phyloP scores from a whole-genome alignment of 148 eudicot genomes.

The Rhododendron kiyosumense region DNA sequence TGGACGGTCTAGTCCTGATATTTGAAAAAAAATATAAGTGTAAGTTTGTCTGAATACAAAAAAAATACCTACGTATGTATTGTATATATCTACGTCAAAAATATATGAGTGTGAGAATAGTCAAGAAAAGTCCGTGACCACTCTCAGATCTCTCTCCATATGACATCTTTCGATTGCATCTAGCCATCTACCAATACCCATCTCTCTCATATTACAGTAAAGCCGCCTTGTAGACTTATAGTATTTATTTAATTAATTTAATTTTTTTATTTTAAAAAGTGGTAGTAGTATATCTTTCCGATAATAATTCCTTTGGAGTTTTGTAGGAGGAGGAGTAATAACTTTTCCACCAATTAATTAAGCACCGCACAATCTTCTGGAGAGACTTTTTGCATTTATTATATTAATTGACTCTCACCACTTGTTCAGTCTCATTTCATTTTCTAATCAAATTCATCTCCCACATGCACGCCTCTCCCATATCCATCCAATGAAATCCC shows the following conservation, averaged over 20 bases:
- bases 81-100: background rate
- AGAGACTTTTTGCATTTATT: conserved; percentile 11
- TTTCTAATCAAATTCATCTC: background rate
- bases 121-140: conserved; percentile 35
- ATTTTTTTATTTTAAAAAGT: no score
- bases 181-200: background rate
- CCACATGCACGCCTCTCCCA: background rate
- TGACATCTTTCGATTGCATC: background rate
- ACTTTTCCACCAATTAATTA: background rate
- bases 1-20: background rate
- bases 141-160: background rate
- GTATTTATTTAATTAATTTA: no score
- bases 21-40: no score
- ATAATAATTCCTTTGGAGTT: background rate
- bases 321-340: background rate
- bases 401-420: background rate
- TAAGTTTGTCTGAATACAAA: no score
- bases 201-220: no score
- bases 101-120: background rate
- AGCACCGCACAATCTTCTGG: conserved; percentile 4
- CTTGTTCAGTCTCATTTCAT: background rate
- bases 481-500: background rate
- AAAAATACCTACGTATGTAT: background rate
- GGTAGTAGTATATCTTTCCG: background rate
- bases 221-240: no score